Evolutionary conservation across 768 basidiomycete species (phyloP).

Genomic region (Podaxis pistillaris): DNA sequence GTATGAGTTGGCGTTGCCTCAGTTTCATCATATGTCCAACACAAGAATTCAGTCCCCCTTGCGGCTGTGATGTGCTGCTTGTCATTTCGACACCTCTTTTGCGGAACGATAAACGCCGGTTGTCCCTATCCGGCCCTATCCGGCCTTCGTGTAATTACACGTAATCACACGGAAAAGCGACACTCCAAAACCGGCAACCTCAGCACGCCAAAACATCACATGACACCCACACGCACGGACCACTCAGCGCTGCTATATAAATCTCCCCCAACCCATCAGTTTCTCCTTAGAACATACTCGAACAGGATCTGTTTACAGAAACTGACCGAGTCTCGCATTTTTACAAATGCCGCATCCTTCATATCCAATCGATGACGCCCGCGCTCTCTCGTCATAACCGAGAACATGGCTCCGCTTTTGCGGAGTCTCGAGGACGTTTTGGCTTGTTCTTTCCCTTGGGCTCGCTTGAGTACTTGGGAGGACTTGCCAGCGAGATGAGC

Average conservation of each 20-base stretch:
- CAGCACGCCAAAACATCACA: not conserved
- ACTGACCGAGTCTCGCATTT: conserved; percentile 81
- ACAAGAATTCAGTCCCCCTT: no score
- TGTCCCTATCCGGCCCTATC: no score
- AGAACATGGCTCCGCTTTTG: conserved; percentile 49
- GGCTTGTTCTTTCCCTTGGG: conserved; percentile 30
- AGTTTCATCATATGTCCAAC: no score
- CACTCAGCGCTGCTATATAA: conserved; percentile 26
- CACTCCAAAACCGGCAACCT: no score
- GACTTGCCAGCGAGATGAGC: conserved; percentile 52
- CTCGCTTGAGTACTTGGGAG: conserved; percentile 29
- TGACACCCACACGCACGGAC: conserved; percentile 27
- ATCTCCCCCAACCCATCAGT: conserved; percentile 10
- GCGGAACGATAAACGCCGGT: no score
- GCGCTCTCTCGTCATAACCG: conserved; percentile 64
- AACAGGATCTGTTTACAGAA: conserved; percentile 82
- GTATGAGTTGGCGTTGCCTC: no score
- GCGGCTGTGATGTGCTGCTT: no score
- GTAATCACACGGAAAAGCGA: no score
- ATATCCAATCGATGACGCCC: conserved; percentile 69
- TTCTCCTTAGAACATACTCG: conserved; percentile 70
- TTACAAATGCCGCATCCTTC: conserved; percentile 73
- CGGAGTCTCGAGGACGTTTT: conserved; percentile 64
- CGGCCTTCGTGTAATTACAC: no score
- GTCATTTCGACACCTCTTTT: no score